Base-by-base conservation (phyloP, 148 eudicot species). In the Arbutus unedo region DNA sequence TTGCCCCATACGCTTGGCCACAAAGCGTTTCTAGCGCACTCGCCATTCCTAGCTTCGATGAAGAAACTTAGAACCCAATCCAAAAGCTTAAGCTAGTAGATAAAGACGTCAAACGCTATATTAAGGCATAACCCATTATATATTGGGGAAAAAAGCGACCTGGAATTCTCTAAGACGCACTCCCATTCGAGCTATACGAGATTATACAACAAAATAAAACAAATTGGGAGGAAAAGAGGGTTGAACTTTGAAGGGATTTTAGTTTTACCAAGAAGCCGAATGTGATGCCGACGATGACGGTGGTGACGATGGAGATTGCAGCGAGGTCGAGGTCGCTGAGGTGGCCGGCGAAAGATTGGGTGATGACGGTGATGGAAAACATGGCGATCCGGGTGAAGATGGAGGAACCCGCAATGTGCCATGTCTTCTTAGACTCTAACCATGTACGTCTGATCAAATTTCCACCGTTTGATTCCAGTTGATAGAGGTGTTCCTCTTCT, bases 1-100 rank as follows among this genome's bases (percentile, higher is more conserved):
- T 79, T 21, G 92, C 92, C n/a, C 92, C 92, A 38, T 57, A 90
- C 18, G 92, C 86, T 85, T 88, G 90, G 16, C 92, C 92, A 62
- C 92, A 90, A 23, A 90, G 83, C 8, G 89, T 90, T 83, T 90
- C 92, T 9, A 90, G 84, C 16, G 92, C 92, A 72, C 90, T 86
- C 2, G 87, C 92, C 87, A 87, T 90, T 15, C 92, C 89, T n/a
- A 88, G 81, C 92, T 90, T 38, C 78, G 80, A 75, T 4, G 25
- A 25, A 48, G 19, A 66, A 66, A 31, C 71, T 66, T 25, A 66
- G 43, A 11, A 66, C 2, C 9, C 44, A 38, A 66, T 25, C 44
- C 71, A 66, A 66, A 66, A 66, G 71, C 71, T 25, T 25, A 66
- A 66, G 13, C 16, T 31, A 66, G 31, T 25, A 66, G 16, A 66